phyloP scores from a whole-genome alignment of 2,329 filamentous ascomycete species.

The Epichloe sibirici region DNA sequence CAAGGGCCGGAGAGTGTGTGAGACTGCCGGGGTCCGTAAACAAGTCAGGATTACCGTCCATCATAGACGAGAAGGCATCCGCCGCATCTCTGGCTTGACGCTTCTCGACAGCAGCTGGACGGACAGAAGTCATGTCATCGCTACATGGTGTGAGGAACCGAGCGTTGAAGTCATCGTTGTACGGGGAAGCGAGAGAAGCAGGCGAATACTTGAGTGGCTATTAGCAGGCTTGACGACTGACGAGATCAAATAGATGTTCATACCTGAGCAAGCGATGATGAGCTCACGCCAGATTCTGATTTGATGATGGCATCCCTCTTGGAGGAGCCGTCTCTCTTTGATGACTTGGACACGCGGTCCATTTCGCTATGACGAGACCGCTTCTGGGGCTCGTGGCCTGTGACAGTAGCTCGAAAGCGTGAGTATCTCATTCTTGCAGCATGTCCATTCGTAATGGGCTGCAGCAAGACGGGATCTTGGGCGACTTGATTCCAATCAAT shows the following conservation, averaged over 20 bases:
- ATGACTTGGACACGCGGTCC: constrained; percentile 31
- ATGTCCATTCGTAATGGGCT: constrained; percentile 47
- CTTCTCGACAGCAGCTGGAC: constrained; percentile 18
- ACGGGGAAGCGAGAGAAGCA: constrained; percentile 25
- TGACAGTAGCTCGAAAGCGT: constrained; percentile 35
- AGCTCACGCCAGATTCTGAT: constrained; percentile 22
- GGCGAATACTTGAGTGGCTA: constrained; percentile 20
- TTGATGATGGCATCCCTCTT: constrained; percentile 28
- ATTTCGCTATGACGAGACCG: constrained; percentile 31
- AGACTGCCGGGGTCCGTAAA: constrained; percentile 16
- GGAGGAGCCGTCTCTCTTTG: constrained; percentile 21
- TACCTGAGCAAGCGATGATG: constrained; percentile 19
- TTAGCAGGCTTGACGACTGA: not conserved
- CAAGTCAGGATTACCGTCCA: constrained; percentile 16
- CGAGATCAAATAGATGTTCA: constrained; percentile 2
- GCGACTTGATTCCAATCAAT: constrained; percentile 50
- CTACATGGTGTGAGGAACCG: constrained; percentile 42
- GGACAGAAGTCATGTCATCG: constrained; percentile 31
- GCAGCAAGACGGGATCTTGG: constrained; percentile 37
- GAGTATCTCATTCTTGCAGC: constrained; percentile 49
- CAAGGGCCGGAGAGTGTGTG: constrained; percentile 23
- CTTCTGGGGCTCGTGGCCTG: constrained; percentile 35
- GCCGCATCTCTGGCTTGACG: constrained; percentile 4
- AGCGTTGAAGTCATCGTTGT: constrained; percentile 25
- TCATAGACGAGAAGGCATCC: constrained; percentile 4